These are phyloP conservation scores for Ambrosia artemisiifolia DNA, from an alignment of 129 eudicot species.

Conservation along the genomic window DNA sequence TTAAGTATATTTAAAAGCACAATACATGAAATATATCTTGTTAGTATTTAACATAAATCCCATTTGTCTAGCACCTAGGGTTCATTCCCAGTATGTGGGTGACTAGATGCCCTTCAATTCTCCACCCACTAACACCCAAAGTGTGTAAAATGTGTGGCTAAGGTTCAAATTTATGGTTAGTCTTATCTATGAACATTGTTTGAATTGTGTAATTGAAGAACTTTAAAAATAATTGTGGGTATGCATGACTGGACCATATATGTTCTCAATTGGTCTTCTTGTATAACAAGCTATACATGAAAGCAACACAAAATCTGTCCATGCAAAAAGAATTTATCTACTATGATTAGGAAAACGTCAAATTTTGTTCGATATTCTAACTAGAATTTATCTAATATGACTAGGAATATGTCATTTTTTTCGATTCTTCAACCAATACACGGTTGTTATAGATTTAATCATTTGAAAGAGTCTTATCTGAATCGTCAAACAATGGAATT, in stretches of 20 bases:
- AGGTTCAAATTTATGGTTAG: slow-evolving; percentile 26
- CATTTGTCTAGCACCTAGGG: slow-evolving; percentile 25
- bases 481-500: background rate
- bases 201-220: slow-evolving; percentile 4
- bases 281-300: slow-evolving; percentile 23
- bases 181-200: slow-evolving; percentile 27
- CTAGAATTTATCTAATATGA: background rate
- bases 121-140: slow-evolving; percentile 26
- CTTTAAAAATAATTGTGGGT: background rate
- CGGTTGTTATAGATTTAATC: background rate
- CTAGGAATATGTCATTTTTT: slow-evolving; percentile 12
- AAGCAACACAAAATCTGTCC: slow-evolving; percentile 18
- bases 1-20: no score
- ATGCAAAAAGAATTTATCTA: slow-evolving; percentile 10
- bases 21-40: background rate
- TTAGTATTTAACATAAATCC: background rate
- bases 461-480: background rate
- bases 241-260: slow-evolving; percentile 1
- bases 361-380: slow-evolving; percentile 15
- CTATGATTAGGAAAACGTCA: slow-evolving; percentile 3
- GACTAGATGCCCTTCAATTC: background rate
- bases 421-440: slow-evolving; percentile 4
- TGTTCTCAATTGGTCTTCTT: slow-evolving; percentile 18
- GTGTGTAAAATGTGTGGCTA: slow-evolving; percentile 23
- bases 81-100: slow-evolving; percentile 33